Evolutionary conservation across 257 asterid species (phyloP), one percentile per base, ranked within the genome.

Genomic region (Scutellaria barbata): DNA sequence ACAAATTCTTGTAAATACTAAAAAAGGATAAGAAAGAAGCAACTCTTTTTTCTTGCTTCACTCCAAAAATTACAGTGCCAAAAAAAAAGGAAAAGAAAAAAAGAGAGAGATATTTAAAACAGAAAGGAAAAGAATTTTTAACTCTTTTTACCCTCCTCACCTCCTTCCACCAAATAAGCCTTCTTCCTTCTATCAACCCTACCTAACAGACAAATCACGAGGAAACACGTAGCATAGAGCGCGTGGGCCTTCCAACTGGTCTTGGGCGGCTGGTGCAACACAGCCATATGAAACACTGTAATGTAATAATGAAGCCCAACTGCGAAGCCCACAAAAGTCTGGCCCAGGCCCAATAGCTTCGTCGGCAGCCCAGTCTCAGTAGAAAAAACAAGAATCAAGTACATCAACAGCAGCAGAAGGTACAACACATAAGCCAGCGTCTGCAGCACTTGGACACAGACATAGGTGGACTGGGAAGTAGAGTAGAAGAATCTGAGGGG

Each of bases 251-350:
- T 88, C 98, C 97, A 94, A 41, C 87, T 85, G 1, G 88, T 88
- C 83, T 83, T 91, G 9, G 99, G 99, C 57, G 92, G 96, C 60
- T 89, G 95, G 64, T 72, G 91, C 81, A 90, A 18, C 17, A 94
- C 96, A 0, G 96, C 92, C 79, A 81, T 80, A 18, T 89, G 97
- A 78, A 89, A 94, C 80, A 94, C 97, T 81, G 82, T 80, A 90
- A 89, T 76, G 71, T 91, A 94, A 66, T 89, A 89, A 83, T 94
- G 99, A 10, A 94, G 88, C 71, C 99, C 99, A 74, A 94, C 89
- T 0, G 95, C 80, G 17, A 89, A 88, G 85, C 99, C 99, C 86
- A 91, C 98, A 7, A 94, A 79, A 0, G 93, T 89, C 71, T 94
- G 96, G 75, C 75, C 96, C 81, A 94, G 81, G 83, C 96, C 92